Conservation (phyloP, 805 yeast genomes). For the Kodamaea laetipori region DNA sequence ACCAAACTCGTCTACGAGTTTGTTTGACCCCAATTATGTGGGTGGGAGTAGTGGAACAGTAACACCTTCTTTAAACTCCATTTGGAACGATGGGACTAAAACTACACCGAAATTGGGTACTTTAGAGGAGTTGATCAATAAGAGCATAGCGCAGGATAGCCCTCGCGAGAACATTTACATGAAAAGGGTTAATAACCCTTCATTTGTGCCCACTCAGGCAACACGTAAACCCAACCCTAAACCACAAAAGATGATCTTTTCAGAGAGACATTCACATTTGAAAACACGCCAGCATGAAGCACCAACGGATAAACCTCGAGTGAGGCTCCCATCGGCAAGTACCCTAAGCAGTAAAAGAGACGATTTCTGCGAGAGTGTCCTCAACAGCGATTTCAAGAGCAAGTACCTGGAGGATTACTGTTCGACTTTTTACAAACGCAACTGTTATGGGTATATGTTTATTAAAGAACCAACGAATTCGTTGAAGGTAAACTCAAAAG, state of each 20-base stretch:
- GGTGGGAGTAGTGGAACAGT: constrained; percentile 5
- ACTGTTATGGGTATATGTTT: constrained; percentile 37
- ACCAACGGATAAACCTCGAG: constrained; percentile 2
- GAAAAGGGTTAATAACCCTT: constrained; percentile 20
- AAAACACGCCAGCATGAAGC: background rate
- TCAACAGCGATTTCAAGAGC: constrained; percentile 8
- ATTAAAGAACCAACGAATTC: constrained; percentile 33
- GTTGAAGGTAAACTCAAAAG: constrained; percentile 27
- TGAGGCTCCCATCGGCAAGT: background rate
- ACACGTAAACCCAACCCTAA: background rate
- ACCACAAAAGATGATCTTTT: constrained; percentile 4
- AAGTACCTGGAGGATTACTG: constrained; percentile 20
- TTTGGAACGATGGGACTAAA: constrained; percentile 14
- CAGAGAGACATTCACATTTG: constrained; percentile 5
- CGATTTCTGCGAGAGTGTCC: constrained; percentile 11
- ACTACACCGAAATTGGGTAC: constrained; percentile 6
- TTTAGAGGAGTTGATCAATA: constrained; percentile 9
- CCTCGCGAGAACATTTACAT: constrained; percentile 17
- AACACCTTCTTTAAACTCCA: constrained; percentile 15
- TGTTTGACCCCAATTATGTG: constrained; percentile 1
- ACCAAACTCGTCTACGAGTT: constrained; percentile 6
- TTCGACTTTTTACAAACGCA: constrained; percentile 37
- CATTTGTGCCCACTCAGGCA: constrained; percentile 15
- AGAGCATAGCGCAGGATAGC: constrained; percentile 1
- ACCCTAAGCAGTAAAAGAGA: constrained; percentile 4